Base-by-base conservation (phyloP, 2,329 filamentous ascomycete species). In the Colletotrichum cordylinicola region DNA sequence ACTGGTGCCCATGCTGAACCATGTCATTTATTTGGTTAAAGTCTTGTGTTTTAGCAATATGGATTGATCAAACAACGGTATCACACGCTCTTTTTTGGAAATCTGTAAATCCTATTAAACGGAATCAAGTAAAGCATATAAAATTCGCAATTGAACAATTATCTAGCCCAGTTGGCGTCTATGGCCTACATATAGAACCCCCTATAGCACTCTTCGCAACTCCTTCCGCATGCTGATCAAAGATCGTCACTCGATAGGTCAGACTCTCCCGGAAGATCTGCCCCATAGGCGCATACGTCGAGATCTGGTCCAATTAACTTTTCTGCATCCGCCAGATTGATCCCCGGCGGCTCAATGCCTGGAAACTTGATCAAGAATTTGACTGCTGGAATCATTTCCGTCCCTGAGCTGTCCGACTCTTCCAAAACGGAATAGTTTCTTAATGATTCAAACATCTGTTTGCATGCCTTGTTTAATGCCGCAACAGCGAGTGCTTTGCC, bases 391-490 rank as follows among this genome's bases (percentile, higher is more conserved):
- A 67, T 6, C 4, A 55, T 18, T 9, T 67, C 64, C 29, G 64
- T 18, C 39, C 2, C 18, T 2, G 8, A 2, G 15, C 7, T 43
- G 27, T 0, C 33, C 10, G 31, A 52, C 10, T 52, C 24, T 31
- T 67, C 8, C 64, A 52, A 43, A 9, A 33, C 5, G 10, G 21
- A 13, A 6, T 43, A 4, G 5, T 33, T 15, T 6, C 8, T 9
- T 37, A 35, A 10, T 29, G 13, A 31, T 24, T 6, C 5, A 27
- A 7, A 10, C 21, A 6, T 13, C 8, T 67, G 24, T 15, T 15
- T 9, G 1, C 7, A 9, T 6, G 43, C 39, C 1, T 31, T 33
- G 31, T 52, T 1, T 24, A 13, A 1, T 24, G 27, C 2, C 3
- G 27, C 27, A 9, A 1, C 48, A 1, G 39, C 39, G 0, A 12